Evolutionary conservation across 2,329 filamentous ascomycete genomes (phyloP), one percentile per base, ranked within the genome.

Genomic region (Neoarthrinium moseri): DNA sequence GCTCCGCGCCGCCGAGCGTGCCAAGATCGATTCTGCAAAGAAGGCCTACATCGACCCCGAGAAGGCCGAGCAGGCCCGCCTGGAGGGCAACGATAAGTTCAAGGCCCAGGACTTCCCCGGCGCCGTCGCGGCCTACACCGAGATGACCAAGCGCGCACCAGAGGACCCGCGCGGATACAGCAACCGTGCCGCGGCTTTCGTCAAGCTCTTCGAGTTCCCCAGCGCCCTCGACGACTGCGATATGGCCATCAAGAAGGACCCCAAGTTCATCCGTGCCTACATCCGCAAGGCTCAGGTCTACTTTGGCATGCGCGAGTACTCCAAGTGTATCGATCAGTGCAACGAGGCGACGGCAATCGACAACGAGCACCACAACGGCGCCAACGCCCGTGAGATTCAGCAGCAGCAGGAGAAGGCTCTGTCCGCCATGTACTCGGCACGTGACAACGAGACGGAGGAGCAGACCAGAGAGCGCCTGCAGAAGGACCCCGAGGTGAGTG

Each of bases 251-350:
- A 87, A 90, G 79, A 87, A 86, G 58, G 94, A 99, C 60, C 80
- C 87, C 47, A 87, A 86, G 63, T 99, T 99, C 69, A 92, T 97
- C 71, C 85, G 92, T 46, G 94, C 94, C 6, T 97, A 97, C 70
- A 87, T 99, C 59, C 87, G 94, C 65, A 97, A 96, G 77, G 91
- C 91, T 0, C 91, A 97, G 72, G 90, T 91, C 33, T 89, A 92
- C 68, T 91, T 94, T 57, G 91, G 91, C 59, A 99, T 99, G 94
- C 89, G 94, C 68, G 92, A 99, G 70, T 97, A 96, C 77, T 96
- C 86, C 68, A 92, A 91, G 68, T 95, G 89, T 63, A 76, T 97
- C 48, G 94, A 99, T 63, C 87, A 86, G 6, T 96, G 91, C 72
- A 82, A 82, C 30, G 89, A 91, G 64, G 94, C 95, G 1, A 74